These are phyloP conservation scores for Aspergillus persii DNA, from an alignment of 2,329 filamentous ascomycete genomes.

Conservation along the genomic window DNA sequence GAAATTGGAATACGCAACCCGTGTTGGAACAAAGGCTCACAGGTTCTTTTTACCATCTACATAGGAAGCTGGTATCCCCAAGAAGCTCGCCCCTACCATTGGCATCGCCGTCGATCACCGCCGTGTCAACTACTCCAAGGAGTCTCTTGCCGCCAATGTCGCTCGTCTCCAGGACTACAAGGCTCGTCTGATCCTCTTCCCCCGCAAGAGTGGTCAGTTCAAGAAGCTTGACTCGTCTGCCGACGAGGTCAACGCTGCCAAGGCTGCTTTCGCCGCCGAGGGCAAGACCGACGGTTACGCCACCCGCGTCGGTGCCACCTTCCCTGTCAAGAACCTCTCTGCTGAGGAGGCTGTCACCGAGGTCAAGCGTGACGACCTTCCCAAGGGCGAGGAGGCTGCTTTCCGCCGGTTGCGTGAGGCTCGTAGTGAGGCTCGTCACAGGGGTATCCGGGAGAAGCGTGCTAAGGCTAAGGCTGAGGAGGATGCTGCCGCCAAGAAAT, in stretches of 20 bases:
- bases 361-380: conserved; percentile 79
- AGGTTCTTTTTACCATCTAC: conserved; percentile 23
- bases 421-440: conserved; percentile 76
- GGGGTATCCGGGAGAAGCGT: conserved; percentile 90
- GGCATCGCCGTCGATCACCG: conserved; percentile 96
- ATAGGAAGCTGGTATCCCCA: conserved; percentile 91
- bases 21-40: conserved; percentile 13
- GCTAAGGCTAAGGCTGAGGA: conserved; percentile 75
- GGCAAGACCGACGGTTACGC: conserved; percentile 53
- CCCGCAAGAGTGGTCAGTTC: conserved; percentile 87
- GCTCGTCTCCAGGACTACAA: conserved; percentile 98
- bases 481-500: conserved; percentile 56
- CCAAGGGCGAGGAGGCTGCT: conserved; percentile 77
- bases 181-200: conserved; percentile 94
- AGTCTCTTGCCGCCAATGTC: conserved; percentile 92
- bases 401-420: conserved; percentile 82
- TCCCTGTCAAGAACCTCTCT: conserved; percentile 69
- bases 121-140: conserved; percentile 95
- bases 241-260: conserved; percentile 73
- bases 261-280: conserved; percentile 51
- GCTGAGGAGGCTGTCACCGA: conserved; percentile 62
- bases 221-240: conserved; percentile 89
- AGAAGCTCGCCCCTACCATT: conserved; percentile 90
- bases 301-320: conserved; percentile 55
- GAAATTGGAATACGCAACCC: neutral